phyloP scores from a whole-genome alignment of 192 early-diverging fungal genomes.

The Entomortierella beljakovae region DNA sequence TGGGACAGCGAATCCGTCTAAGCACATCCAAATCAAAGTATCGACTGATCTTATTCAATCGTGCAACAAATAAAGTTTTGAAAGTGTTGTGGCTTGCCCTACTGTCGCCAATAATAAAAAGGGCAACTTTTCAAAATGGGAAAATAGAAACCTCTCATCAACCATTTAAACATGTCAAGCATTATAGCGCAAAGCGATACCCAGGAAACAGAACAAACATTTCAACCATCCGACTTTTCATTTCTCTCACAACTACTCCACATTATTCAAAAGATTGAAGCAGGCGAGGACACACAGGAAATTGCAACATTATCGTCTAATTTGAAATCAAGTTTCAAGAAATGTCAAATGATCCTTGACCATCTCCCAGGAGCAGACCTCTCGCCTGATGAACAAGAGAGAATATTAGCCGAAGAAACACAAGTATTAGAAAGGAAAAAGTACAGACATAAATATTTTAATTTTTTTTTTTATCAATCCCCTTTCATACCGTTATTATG shows the following conservation, averaged over 20 bases:
- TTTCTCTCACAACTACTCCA: conserved; percentile 46
- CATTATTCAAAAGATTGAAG: conserved; percentile 40
- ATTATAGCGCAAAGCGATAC: not conserved
- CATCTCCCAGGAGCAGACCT: conserved; percentile 56
- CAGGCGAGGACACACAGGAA: conserved; percentile 48
- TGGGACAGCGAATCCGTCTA: too few relatives aligned
- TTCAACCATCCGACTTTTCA: conserved; percentile 54
- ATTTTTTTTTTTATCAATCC: too few relatives aligned
- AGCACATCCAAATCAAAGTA: too few relatives aligned
- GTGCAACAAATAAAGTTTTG: too few relatives aligned
- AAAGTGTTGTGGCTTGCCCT: too few relatives aligned
- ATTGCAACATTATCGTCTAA: conserved; percentile 35
- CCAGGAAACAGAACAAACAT: conserved; percentile 30
- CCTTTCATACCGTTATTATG: not conserved
- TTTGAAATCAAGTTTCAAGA: conserved; percentile 52
- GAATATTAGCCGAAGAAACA: conserved; percentile 36
- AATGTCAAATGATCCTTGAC: conserved; percentile 53
- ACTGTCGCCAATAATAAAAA: too few relatives aligned
- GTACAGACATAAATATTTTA: conserved; percentile 19
- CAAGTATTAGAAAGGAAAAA: conserved; percentile 37
- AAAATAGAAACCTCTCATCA: too few relatives aligned
- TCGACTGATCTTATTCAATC: too few relatives aligned
- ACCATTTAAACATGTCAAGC: not conserved
- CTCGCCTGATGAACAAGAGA: conserved; percentile 48
- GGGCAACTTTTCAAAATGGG: too few relatives aligned